Evolutionary conservation across 306 rosid species (phyloP), one percentile per base, ranked within the genome.

Genomic region (Prunus mongolica): DNA sequence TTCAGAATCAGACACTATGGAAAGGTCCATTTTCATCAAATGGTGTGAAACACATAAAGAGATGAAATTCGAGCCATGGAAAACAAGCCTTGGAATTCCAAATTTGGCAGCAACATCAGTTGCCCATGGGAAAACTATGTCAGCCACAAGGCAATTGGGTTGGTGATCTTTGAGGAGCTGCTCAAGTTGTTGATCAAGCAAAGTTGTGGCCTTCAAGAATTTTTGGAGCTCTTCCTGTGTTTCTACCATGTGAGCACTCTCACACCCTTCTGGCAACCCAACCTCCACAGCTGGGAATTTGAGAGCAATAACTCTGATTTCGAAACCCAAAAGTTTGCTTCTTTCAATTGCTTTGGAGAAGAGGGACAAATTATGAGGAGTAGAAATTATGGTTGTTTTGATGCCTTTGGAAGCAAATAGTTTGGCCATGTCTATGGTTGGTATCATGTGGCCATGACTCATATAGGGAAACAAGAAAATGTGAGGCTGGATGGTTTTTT

Each of bases 401-500:
- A 69, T 49, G 13, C 58, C 44, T 15, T 6, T 54, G 25, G 30
- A 70, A 70, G 49, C 19, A 51, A 30, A 52, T 28, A 51, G 19
- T 32, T 51, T 52, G 60, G 28, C 27, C 2, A 18, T 51, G 18
- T 32, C 63, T 2, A 84, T 50, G 83, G 78, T 81, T 4, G 88
- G 88, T 34, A 84, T 84, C 83, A 78, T 73, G 67, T 81, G 88
- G 55, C 85, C 25, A 24, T 74, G 83, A 6, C 83, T 78, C 85
- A 84, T 77, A 4, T 62, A 41, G 8, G 84, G 80, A 28, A 81
- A 75, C 62, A 75, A 60, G 41, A 70, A 49, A 7, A 81, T 50
- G 77, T 81, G 80, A 63, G 72, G 80, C 54, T 25, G 24, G 3
- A 11, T 22, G 64, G 16, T 58, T 58, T 24, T 58, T 10, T 24